Evolutionary conservation across 1,284 basidiomycete genomes (phyloP), one percentile per base, ranked within the genome.

Genomic region (Melanopsichium pennsylvanicum): DNA sequence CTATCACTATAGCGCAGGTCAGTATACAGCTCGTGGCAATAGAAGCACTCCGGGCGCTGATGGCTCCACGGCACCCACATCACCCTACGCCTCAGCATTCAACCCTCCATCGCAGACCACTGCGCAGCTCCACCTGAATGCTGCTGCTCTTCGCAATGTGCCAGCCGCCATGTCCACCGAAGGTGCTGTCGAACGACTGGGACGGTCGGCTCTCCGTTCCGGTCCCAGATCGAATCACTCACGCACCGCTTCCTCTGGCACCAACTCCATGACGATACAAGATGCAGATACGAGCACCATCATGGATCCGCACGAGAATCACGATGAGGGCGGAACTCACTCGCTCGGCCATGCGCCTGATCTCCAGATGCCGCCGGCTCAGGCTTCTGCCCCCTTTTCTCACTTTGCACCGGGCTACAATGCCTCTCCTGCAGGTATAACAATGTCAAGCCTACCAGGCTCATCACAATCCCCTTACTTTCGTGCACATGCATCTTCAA

Each of bases 341-440:
- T 52, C 58, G 11, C 48, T 68, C 5, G 46, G 46, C 8, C 56
- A 58, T 23, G 63, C 63, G 8, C 70, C 60, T 5, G 70, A 75
- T 16, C 47, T 77, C 1, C 62, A 64, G 22, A 73, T 77, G 55
- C 74, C 75, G 21, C 67, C 72, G 23, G 71, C 75, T 9, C 71
- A 75, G 38, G 74, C 67, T 11, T 16, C 59, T 2, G 73, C 71
- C 3, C 73, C 74, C 34, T 76, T 76, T 37, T 47, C 66, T 4
- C 59, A 75, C 43, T 72, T 74, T 47, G 35, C 51, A 7, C 58
- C 57, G 1, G 38, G 46, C 35, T 41, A 54, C 39, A 38, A 54
- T 6, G 35, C 48, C 10, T 56, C 59, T 13, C 36, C 57, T 7
- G 49, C 54, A 4, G 69, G 47, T 1, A 69, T 55, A 8, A 50